Percentiles rank a stretch among this genome's conserved stretches.
phyloP scores from a whole-genome alignment of 192 early-diverging fungal species.

The Dissophora globulifera region DNA sequence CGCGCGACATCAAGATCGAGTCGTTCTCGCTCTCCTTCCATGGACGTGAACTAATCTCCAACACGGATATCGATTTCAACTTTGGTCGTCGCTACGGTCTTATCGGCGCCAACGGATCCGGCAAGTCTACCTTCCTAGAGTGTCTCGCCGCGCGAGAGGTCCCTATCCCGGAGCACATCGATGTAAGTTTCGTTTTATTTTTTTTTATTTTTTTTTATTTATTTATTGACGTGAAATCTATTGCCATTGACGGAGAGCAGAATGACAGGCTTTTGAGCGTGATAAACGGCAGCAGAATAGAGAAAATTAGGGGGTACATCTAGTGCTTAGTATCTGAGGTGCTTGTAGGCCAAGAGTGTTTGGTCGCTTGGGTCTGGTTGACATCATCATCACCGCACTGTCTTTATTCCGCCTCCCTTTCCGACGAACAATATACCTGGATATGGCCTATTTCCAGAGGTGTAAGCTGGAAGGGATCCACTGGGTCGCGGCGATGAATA shows the following conservation, averaged over 20 bases:
- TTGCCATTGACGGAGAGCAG: too few relatives aligned
- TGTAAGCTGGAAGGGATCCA: too few relatives aligned
- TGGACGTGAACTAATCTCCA: conserved; percentile 93
- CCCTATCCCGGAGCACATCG: conserved; percentile 97
- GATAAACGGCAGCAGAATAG: background rate
- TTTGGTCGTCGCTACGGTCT: conserved; percentile 98
- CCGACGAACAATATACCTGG: too few relatives aligned
- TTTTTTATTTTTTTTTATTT: background rate
- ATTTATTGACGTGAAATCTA: too few relatives aligned
- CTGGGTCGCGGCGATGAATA: too few relatives aligned
- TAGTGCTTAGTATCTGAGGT: too few relatives aligned
- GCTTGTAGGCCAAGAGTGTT: too few relatives aligned
- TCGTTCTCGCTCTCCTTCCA: conserved; percentile 94
- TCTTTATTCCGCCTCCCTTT: too few relatives aligned
- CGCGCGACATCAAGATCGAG: conserved; percentile 96
- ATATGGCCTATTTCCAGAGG: too few relatives aligned
- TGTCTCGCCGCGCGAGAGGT: conserved; percentile 94
- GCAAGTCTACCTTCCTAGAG: conserved; percentile 95
- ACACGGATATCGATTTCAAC: conserved; percentile 97
- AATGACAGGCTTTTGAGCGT: too few relatives aligned
- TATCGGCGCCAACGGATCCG: conserved; percentile 94
- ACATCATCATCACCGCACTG: conserved; percentile 13
- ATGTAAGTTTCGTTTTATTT: conserved; percentile 67
- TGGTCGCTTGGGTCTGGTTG: background rate
- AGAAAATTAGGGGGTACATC: too few relatives aligned